A percentile compares a stretch with the other conserved stretches of the same genome.
Evolutionary conservation across 2,329 filamentous ascomycete genomes (phyloP).

Genomic region (Teratosphaeria gauchensis): DNA sequence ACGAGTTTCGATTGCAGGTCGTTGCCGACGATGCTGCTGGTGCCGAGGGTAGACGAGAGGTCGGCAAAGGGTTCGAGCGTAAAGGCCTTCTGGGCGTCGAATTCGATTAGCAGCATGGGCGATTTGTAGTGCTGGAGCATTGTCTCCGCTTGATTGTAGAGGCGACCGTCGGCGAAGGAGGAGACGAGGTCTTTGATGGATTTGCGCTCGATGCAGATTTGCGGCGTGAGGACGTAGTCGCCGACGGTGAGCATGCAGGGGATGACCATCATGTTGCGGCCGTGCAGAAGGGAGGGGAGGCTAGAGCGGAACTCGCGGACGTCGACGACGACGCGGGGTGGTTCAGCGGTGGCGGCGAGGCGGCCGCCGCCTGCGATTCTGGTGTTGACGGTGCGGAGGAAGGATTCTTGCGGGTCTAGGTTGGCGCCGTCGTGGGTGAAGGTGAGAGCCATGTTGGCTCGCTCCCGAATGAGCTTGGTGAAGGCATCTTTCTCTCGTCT

Average conservation of each 20-base stretch:
- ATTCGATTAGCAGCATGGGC: conserved; percentile 91
- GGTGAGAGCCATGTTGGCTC: conserved; percentile 80
- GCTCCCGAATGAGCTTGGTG: conserved; percentile 87
- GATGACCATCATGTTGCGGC: conserved; percentile 75
- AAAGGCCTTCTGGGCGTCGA: conserved; percentile 94
- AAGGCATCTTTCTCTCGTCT: conserved; percentile 96
- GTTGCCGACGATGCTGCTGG: conserved; percentile 50
- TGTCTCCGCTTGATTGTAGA: conserved; percentile 84
- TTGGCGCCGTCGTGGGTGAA: conserved; percentile 61
- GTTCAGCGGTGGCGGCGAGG: conserved; percentile 71
- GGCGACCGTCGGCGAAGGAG: conserved; percentile 81
- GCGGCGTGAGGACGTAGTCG: conserved; percentile 86
- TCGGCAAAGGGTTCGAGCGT: conserved; percentile 60
- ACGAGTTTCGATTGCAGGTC: conserved; percentile 90
- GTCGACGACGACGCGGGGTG: conserved; percentile 86
- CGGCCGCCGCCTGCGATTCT: conserved; percentile 89
- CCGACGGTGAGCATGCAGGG: conserved; percentile 95
- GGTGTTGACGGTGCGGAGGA: conserved; percentile 91
- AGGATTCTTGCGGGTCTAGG: conserved; percentile 79
- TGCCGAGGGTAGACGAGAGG: conserved; percentile 48
- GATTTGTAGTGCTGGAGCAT: conserved; percentile 91
- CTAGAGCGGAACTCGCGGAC: conserved; percentile 93
- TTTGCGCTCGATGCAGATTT: conserved; percentile 91
- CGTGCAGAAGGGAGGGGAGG: conserved; percentile 82
- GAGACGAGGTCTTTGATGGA: conserved; percentile 83